phyloP scores from a whole-genome alignment of 106 monocot genomes.

The Dendrobium huoshanense region DNA sequence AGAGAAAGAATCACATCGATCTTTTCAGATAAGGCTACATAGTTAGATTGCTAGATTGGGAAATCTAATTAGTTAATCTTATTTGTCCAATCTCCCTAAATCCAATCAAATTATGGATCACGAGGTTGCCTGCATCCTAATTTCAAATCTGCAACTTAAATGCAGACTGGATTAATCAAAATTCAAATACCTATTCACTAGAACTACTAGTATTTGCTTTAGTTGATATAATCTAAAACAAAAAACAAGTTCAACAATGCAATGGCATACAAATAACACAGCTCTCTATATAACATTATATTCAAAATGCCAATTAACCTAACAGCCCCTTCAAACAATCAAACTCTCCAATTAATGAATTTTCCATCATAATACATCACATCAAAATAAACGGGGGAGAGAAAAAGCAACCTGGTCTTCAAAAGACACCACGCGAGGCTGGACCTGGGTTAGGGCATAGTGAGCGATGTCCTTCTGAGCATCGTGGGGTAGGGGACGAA shows the following conservation, averaged over 20 bases:
- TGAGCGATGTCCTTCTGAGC: conserved; percentile 90
- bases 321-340: neutral
- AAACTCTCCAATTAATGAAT: neutral
- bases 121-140: neutral
- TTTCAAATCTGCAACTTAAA: neutral
- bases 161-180: neutral
- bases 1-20: too few relatives aligned
- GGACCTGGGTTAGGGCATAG: conserved; percentile 72
- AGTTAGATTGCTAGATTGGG: neutral
- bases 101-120: neutral
- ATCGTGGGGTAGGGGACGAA: conserved; percentile 55
- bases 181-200: neutral
- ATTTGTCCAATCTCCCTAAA: neutral
- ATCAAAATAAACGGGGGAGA: neutral
- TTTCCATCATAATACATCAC: neutral
- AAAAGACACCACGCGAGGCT: conserved; percentile 89
- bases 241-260: neutral
- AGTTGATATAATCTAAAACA: neutral
- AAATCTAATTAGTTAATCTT: neutral
- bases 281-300: neutral
- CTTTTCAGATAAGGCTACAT: too few relatives aligned
- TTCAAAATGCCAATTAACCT: neutral
- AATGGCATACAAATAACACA: neutral
- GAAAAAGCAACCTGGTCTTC: conserved; percentile 79
- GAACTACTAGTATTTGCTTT: neutral